A percentile compares a stretch with the other conserved stretches of the same genome.
Evolutionary conservation across 768 basidiomycete genomes (phyloP).

Genomic region (Podaxis carcinomalis): DNA sequence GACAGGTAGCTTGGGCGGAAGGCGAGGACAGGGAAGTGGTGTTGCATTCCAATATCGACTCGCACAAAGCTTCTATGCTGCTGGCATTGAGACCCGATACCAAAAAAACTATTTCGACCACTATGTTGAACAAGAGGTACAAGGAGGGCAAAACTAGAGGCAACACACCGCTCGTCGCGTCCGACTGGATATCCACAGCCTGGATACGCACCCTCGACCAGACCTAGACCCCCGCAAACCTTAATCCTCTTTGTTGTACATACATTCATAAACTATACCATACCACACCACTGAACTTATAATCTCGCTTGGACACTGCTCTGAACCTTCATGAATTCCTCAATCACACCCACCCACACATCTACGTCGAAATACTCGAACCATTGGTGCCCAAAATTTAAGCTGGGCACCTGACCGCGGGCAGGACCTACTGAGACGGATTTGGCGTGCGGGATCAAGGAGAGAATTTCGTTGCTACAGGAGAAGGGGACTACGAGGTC

Average conservation of each 20-base stretch:
- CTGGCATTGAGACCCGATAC: not conserved
- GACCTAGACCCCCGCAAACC: not conserved
- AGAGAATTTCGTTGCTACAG: not conserved
- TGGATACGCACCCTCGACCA: constrained; percentile 22
- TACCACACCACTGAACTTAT: not conserved
- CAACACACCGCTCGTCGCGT: constrained; percentile 8
- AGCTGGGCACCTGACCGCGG: too few species aligned
- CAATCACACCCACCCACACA: constrained; percentile 34
- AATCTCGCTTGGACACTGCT: not conserved
- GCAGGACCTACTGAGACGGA: too few species aligned
- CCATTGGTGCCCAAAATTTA: too few species aligned
- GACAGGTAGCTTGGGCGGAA: not conserved
- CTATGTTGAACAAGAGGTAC: constrained; percentile 2
- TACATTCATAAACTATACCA: not conserved
- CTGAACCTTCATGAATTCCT: constrained; percentile 21
- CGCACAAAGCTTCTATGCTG: not conserved
- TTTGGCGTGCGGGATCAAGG: not conserved
- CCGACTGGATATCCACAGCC: constrained; percentile 39
- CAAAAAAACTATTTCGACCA: not conserved
- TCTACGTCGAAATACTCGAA: too few species aligned
- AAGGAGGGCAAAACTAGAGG: constrained; percentile 3
- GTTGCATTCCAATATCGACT: constrained; percentile 2
- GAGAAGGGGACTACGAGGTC: constrained; percentile 35
- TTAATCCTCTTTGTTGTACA: too few species aligned
- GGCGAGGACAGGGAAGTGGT: not conserved